Conservation (phyloP, 768 basidiomycete genomes). For the Dioszegia hungarica region DNA sequence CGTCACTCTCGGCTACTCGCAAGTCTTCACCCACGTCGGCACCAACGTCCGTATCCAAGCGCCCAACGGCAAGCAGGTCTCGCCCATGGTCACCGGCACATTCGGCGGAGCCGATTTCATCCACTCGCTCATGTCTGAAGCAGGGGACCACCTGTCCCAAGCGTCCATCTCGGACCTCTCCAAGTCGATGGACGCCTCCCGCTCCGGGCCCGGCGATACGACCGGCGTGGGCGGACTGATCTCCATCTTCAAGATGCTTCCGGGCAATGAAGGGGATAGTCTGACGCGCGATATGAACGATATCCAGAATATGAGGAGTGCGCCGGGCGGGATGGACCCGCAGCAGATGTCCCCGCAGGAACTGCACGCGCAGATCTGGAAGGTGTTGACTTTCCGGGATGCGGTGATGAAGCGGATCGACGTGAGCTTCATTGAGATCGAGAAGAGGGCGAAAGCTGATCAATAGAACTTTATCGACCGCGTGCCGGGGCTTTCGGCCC, state of each 20-base stretch:
- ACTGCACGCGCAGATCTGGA: constrained; percentile 74
- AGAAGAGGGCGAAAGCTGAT: background rate
- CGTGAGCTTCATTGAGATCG: constrained; percentile 21
- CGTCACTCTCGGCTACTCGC: constrained; percentile 63
- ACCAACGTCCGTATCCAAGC: constrained; percentile 68
- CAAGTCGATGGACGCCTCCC: constrained; percentile 67
- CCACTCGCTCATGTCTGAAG: constrained; percentile 50
- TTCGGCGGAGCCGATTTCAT: constrained; percentile 49
- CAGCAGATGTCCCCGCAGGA: constrained; percentile 86
- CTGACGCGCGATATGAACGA: constrained; percentile 71
- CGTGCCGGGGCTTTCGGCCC: constrained; percentile 66
- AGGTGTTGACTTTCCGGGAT: constrained; percentile 79
- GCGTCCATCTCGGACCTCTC: constrained; percentile 85
- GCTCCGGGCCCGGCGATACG: constrained; percentile 51
- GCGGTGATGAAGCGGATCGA: constrained; percentile 71
- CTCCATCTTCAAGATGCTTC: constrained; percentile 37
- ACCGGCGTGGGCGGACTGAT: constrained; percentile 30
- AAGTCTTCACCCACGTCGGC: constrained; percentile 85
- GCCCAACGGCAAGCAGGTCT: constrained; percentile 68
- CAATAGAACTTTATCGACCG: constrained; percentile 56
- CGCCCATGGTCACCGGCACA: constrained; percentile 75
- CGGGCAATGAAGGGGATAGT: constrained; percentile 50
- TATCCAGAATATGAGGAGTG: constrained; percentile 57
- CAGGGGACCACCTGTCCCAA: constrained; percentile 54
- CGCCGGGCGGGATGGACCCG: constrained; percentile 67